A percentile compares a stretch with the other conserved stretches of the same genome.
Conservation (phyloP, 495 filamentous ascomycete genomes). For the Jackrogersella multiformis region DNA sequence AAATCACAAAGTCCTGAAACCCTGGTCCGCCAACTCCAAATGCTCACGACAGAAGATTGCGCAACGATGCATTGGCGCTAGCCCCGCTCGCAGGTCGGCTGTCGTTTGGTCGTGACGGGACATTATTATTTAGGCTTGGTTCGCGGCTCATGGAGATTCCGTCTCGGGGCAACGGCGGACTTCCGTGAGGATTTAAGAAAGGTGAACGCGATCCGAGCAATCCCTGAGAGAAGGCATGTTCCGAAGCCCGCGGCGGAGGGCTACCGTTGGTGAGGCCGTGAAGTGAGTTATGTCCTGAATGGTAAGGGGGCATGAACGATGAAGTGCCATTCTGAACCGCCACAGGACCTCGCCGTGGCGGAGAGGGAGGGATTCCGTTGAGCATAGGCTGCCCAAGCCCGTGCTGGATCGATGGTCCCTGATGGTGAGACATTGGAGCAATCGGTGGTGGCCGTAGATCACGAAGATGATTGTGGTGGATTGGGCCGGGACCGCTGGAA, state of each 20-base stretch:
- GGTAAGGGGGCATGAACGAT: slow-evolving; percentile 38
- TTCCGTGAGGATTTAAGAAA: slow-evolving; percentile 48
- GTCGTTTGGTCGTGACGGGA: slow-evolving; percentile 47
- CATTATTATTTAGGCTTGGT: slow-evolving; percentile 33
- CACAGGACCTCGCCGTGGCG: slow-evolving; percentile 45
- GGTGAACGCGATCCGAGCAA: slow-evolving; percentile 48
- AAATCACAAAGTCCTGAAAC: slow-evolving; percentile 21
- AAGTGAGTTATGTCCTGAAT: slow-evolving; percentile 47
- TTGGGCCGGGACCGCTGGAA: slow-evolving; percentile 39
- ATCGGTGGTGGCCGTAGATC: slow-evolving; percentile 56
- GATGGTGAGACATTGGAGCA: slow-evolving; percentile 49
- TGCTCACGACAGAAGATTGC: slow-evolving; percentile 72
- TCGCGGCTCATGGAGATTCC: slow-evolving; percentile 47
- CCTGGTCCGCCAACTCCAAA: background rate
- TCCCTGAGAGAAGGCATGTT: slow-evolving; percentile 48
- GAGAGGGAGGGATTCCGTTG: slow-evolving; percentile 53
- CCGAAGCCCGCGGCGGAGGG: slow-evolving; percentile 45
- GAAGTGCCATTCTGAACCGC: slow-evolving; percentile 33
- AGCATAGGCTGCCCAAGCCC: slow-evolving; percentile 52
- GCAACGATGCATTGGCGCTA: slow-evolving; percentile 78
- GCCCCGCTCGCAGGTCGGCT: slow-evolving; percentile 65
- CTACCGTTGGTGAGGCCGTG: slow-evolving; percentile 50
- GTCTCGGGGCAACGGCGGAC: slow-evolving; percentile 48
- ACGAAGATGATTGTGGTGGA: slow-evolving; percentile 53
- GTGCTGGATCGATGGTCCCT: slow-evolving; percentile 48